phyloP scores from a whole-genome alignment of 306 rosid genomes.

The Vachellia pachyceras region DNA sequence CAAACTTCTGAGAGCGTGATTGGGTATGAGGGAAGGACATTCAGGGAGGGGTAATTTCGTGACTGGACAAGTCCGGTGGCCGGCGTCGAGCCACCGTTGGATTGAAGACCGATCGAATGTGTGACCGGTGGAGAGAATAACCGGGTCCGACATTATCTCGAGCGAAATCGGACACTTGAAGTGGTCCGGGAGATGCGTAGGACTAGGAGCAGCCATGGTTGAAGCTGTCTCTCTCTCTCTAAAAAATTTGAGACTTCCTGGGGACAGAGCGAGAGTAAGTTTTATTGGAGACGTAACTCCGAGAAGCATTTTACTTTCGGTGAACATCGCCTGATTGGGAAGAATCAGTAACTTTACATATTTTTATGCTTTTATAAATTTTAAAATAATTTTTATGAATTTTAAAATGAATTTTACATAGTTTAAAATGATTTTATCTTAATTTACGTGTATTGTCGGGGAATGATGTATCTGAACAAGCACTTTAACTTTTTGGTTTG shows the following conservation, averaged over 20 bases:
- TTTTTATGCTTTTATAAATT: too few species aligned
- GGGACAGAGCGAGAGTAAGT: slow-evolving; percentile 40
- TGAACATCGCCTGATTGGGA: too few species aligned
- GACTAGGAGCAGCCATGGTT: slow-evolving; percentile 51
- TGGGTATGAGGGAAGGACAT: slow-evolving; percentile 70
- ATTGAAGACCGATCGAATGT: slow-evolving; percentile 77
- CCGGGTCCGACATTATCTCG: slow-evolving; percentile 85
- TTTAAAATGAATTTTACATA: too few species aligned
- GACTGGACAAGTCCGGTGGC: slow-evolving; percentile 84
- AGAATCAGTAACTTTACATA: too few species aligned
- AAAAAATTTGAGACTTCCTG: background rate
- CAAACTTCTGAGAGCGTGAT: slow-evolving; percentile 81
- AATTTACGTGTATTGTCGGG: too few species aligned
- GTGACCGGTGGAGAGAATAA: slow-evolving; percentile 82
- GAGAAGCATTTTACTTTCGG: background rate
- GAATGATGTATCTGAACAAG: too few species aligned
- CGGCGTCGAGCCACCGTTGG: slow-evolving; percentile 85
- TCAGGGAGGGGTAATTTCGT: slow-evolving; percentile 75
- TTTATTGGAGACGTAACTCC: background rate
- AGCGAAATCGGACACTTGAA: slow-evolving; percentile 86
- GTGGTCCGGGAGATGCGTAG: slow-evolving; percentile 58
- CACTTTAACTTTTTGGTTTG: too few species aligned
- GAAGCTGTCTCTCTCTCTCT: slow-evolving; percentile 4
- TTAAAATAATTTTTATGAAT: too few species aligned
- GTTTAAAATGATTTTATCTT: too few species aligned